Base-by-base conservation (phyloP, 768 basidiomycete species). In the Amanita muscaria region DNA sequence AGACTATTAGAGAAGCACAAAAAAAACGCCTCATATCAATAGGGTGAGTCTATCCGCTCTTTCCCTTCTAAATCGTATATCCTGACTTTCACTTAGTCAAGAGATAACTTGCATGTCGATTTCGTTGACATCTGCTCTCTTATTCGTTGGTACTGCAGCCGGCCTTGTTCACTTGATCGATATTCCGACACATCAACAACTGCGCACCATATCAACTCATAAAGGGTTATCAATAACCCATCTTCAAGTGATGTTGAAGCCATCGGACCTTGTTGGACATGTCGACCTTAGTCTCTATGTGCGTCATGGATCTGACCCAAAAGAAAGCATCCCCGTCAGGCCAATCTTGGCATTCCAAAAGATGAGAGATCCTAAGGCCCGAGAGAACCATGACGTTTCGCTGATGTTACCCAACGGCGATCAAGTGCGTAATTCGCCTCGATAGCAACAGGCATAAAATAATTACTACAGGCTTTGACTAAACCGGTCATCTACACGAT, bases 261-360 rank as follows among this genome's bases (percentile, higher is more conserved):
- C 94, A 2, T 74, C 79, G 14, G 93, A 98, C 60, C 73, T 98
- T 33, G 70, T 89, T 46, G 88, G 88, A 1, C 88, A 91, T 56
- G 66, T 85, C 47, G 80, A 69, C 48, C 67, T 90, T 31, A 67
- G 63, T 34, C 59, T 77, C 23, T 62, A 56, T 34, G 53, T 65
- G 40, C 69, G 59, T 37, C 70, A 54, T 53, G 61, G 58, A 38
- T 63, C 60, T 37, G 65, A 66, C 53, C 59, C 64, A 32, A 75
- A 73, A 48, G 83, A 87, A 39, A 62, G 68, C 29, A 73, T 86
- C 41, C 81, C 85, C 12, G 70, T 83, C 15, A 77, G 74, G 44
- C 75, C 81, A 3, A 68, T 90, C 4, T 63, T 70, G 24, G 69
- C 83, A 1, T 88, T 91, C 55, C 85, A 88, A 50, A 69, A 84